Evolutionary conservation across 768 basidiomycete species (phyloP).

Genomic region (Leccinum fibrillosum): DNA sequence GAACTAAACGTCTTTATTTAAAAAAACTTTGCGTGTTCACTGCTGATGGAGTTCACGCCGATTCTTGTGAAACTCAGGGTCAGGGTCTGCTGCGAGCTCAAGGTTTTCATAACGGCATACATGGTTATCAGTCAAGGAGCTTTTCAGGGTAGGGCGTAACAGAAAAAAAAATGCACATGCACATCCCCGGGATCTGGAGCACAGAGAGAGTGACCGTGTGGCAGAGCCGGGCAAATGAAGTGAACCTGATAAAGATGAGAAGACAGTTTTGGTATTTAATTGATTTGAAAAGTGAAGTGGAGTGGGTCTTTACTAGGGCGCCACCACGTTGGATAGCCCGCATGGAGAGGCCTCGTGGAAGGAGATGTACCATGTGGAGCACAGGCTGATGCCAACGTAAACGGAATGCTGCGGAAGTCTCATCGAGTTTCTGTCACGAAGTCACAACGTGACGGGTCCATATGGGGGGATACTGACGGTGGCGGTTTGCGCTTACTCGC

Average conservation of each 20-base stretch:
- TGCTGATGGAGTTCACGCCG: neutral
- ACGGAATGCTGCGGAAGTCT: constrained; percentile 9
- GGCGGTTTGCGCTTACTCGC: neutral
- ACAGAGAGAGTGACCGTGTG: neutral
- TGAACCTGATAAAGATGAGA: neutral
- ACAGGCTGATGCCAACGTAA: constrained; percentile 13
- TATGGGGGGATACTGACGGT: constrained; percentile 1
- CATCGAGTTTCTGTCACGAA: constrained; percentile 2
- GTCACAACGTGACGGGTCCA: constrained; percentile 3
- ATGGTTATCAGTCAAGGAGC: neutral
- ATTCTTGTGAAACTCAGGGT: constrained; percentile 13
- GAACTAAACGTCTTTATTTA: neutral
- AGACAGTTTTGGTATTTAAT: neutral
- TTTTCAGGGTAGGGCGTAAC: neutral
- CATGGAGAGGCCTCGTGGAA: neutral
- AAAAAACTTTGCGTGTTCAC: neutral
- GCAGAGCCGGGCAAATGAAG: neutral
- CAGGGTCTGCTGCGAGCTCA: constrained; percentile 17
- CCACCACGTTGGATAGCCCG: neutral
- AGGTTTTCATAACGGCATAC: constrained; percentile 8
- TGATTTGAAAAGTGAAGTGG: neutral
- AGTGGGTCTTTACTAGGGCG: neutral
- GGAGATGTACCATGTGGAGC: neutral
- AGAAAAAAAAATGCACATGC: neutral
- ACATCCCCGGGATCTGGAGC: neutral